Evolutionary conservation across 2,329 filamentous ascomycete genomes (phyloP).

Genomic region (Ascochyta lentis): DNA sequence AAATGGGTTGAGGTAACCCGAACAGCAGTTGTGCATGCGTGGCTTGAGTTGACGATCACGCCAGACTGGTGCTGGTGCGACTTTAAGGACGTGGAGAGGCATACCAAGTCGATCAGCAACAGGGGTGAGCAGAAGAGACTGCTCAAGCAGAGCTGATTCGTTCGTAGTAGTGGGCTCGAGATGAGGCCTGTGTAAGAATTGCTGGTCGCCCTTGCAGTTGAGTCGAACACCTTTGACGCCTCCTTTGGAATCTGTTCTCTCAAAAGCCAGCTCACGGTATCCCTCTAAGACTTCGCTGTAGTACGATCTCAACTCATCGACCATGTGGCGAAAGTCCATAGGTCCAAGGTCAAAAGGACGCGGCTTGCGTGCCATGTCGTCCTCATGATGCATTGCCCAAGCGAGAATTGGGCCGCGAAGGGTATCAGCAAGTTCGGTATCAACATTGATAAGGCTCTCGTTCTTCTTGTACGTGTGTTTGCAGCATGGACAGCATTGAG

Average conservation of each 20-base stretch:
- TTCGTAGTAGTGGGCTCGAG: not conserved
- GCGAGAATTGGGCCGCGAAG: not conserved
- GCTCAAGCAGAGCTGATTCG: not conserved
- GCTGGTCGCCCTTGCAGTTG: not conserved
- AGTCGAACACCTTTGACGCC: not conserved
- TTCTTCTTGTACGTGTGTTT: not conserved
- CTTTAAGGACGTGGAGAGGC: slow-evolving; percentile 12
- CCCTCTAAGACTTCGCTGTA: not conserved
- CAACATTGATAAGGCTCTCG: not conserved
- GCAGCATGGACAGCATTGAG: not conserved
- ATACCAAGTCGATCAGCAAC: slow-evolving; percentile 23
- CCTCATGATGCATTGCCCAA: not conserved
- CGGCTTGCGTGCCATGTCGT: not conserved
- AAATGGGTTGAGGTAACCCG: not conserved
- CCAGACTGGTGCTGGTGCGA: slow-evolving; percentile 13
- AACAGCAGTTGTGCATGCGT: not conserved
- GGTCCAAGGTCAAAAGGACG: slow-evolving; percentile 7
- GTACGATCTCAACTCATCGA: slow-evolving; percentile 15
- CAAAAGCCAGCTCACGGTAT: not conserved
- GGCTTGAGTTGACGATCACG: slow-evolving; percentile 3
- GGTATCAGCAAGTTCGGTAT: not conserved
- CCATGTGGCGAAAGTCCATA: slow-evolving; percentile 16
- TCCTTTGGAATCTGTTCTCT: not conserved
- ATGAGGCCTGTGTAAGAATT: not conserved
- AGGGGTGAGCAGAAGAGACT: slow-evolving; percentile 11